Conservation (phyloP, 1,284 basidiomycete species). For the Gomphus bonarii region DNA sequence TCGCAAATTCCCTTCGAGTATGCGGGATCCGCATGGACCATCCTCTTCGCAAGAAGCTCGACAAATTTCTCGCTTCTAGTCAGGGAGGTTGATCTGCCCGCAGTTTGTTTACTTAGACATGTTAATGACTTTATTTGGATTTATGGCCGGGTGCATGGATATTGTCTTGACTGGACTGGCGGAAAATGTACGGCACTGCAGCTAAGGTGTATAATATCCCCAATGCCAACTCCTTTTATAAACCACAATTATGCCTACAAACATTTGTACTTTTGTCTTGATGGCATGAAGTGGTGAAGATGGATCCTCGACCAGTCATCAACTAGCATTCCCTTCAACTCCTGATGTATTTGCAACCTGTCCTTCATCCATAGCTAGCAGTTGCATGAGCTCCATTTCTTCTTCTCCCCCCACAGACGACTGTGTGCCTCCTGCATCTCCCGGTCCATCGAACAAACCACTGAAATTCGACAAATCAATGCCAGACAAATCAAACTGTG, state of each 20-base stretch:
- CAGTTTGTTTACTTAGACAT: not conserved
- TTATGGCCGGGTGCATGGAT: not conserved
- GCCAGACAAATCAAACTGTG: constrained; percentile 26
- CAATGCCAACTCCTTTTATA: not conserved
- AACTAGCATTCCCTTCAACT: not conserved
- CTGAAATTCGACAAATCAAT: constrained; percentile 33
- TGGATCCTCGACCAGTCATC: not conserved
- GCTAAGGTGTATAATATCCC: not conserved
- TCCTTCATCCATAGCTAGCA: constrained; percentile 5
- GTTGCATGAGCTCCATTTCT: constrained; percentile 10
- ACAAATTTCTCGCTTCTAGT: constrained; percentile 33
- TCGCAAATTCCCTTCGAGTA: constrained; percentile 39
- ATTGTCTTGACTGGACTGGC: not conserved
- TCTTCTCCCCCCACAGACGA: not conserved
- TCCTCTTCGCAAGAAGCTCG: constrained; percentile 52
- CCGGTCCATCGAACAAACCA: constrained; percentile 1
- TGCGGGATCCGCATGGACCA: constrained; percentile 53
- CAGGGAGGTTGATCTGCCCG: not conserved
- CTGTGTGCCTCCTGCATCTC: not conserved
- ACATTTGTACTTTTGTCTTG: not conserved
- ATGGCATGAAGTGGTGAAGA: not conserved
- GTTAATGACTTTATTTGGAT: not conserved
- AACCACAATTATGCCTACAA: not conserved
- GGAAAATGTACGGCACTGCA: not conserved
- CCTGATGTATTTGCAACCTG: not conserved